These are phyloP conservation scores for Halocafeteria seosinensis DNA, from an alignment of 108 stramenopile genomes.

Conservation along the genomic window DNA sequence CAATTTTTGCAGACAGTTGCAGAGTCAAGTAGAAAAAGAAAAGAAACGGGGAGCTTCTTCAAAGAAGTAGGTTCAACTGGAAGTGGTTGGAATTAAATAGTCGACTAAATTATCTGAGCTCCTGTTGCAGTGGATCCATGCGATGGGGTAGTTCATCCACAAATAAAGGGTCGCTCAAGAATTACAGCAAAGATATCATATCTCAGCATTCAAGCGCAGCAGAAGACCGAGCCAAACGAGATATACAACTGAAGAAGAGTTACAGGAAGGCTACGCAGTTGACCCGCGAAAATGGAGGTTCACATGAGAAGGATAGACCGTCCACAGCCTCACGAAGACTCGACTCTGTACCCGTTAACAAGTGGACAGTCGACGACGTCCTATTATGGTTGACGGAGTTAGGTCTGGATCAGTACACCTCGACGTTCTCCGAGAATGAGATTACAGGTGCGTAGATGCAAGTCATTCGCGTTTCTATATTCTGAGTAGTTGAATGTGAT, in stretches of 20 bases:
- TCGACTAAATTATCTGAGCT: too few relatives aligned
- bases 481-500: too few relatives aligned
- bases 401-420: slow-evolving; percentile 13
- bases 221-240: neutral
- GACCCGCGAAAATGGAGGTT: neutral
- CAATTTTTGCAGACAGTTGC: too few relatives aligned
- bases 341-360: neutral
- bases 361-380: slow-evolving; percentile 23
- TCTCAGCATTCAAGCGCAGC: neutral
- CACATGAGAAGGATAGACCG: neutral
- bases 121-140: too few relatives aligned
- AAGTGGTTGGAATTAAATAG: too few relatives aligned
- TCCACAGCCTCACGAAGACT: neutral
- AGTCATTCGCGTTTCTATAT: too few relatives aligned
- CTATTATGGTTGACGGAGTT: slow-evolving; percentile 27
- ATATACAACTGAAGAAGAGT: neutral
- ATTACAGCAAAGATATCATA: slow-evolving; percentile 22
- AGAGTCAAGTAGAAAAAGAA: too few relatives aligned
- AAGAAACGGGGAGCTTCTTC: too few relatives aligned
- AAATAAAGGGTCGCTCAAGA: slow-evolving; percentile 16
- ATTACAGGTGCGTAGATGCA: slow-evolving; percentile 27
- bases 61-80: too few relatives aligned
- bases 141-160: slow-evolving; percentile 16
- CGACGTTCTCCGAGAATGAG: slow-evolving; percentile 29
- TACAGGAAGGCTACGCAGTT: neutral